These are phyloP conservation scores for Sporobolomyces roseus DNA, from an alignment of 768 basidiomycete genomes.

Conservation along the genomic window DNA sequence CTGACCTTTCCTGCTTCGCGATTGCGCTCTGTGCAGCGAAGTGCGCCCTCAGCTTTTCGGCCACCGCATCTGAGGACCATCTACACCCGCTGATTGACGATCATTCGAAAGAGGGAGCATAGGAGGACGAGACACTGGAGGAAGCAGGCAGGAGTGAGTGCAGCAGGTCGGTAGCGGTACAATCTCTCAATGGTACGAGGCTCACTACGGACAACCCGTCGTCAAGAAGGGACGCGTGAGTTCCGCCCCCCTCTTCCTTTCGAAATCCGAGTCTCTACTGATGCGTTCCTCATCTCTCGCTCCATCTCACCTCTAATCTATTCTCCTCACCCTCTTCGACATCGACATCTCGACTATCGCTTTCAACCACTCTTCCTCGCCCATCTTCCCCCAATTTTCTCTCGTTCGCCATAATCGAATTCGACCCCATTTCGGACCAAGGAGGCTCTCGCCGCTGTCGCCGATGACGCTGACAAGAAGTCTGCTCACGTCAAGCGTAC, in stretches of 20 bases:
- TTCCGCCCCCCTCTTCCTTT: not conserved
- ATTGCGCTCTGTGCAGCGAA: too few relatives aligned
- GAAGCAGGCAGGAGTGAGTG: conserved; percentile 91
- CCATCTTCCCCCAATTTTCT: not conserved
- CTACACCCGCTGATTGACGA: too few relatives aligned
- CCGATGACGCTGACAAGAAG: conserved; percentile 63
- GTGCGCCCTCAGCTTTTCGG: too few relatives aligned
- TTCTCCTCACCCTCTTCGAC: not conserved
- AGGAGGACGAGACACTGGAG: conserved; percentile 60
- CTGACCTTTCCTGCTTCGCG: too few relatives aligned
- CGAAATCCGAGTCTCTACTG: not conserved
- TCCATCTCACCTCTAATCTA: not conserved
- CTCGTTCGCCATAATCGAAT: too few relatives aligned
- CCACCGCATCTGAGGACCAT: too few relatives aligned
- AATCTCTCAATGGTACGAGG: conserved; percentile 99
- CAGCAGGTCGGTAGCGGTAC: conserved; percentile 97
- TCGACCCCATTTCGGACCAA: conserved; percentile 52
- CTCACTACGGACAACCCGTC: conserved; percentile 93
- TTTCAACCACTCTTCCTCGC: not conserved
- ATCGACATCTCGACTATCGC: not conserved
- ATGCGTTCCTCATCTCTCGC: not conserved
- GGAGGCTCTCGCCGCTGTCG: conserved; percentile 52
- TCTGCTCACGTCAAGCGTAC: conserved; percentile 86
- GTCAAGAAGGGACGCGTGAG: conserved; percentile 62
- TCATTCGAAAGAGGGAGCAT: too few relatives aligned